Base-by-base conservation (phyloP, 768 basidiomycete species). In the Kwoniella botswanensis region DNA sequence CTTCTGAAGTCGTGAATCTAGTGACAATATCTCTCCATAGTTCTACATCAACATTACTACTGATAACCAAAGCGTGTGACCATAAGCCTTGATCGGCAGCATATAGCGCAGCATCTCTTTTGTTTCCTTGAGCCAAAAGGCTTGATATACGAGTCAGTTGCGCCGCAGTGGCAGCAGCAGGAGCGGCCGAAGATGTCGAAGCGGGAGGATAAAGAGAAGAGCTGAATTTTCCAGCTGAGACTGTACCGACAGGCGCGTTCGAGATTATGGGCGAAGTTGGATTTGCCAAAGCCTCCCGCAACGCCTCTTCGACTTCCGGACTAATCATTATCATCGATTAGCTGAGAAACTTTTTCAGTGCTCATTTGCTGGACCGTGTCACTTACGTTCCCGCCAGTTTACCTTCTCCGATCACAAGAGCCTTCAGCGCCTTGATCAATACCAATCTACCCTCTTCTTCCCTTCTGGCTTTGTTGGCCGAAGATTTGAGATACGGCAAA, bases 11-110 rank as follows among this genome's bases (percentile, higher is more conserved):
- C 44, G 95, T 82, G 77, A 98, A 99, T 70, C 95, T 92, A 55
- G 87, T 88, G 0, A 93, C 92, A 13, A 91, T 92, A 71, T 94
- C 93, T 77, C 92, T 92, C 94, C 94, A 98, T 2, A 92, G 87
- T 35, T 97, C 94, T 75, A 92, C 93, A 82, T 96, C 96, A 63
- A 97, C 88, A 66, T 92, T 91, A 77, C 92, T 95, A 11, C 96
- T 90, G 73, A 99, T 94, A 66, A 98, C 84, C 88, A 98, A 89
- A 2, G 97, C 96, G 83, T 99, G 97, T 0, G 93, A 90, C 95
- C 96, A 99, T 53, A 98, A 83, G 77, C 88, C 91, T 83, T 94
- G 88, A 69, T 95, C 92, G 54, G 93, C 86, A 2, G 97, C 96
- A 81, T 89, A 94, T 68, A 90, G 89, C 80, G 92, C 94, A 1